Evolutionary conservation across 2,329 filamentous ascomycete species (phyloP), one percentile per base, ranked within the genome.

Genomic region (Clathrospora elynae): DNA sequence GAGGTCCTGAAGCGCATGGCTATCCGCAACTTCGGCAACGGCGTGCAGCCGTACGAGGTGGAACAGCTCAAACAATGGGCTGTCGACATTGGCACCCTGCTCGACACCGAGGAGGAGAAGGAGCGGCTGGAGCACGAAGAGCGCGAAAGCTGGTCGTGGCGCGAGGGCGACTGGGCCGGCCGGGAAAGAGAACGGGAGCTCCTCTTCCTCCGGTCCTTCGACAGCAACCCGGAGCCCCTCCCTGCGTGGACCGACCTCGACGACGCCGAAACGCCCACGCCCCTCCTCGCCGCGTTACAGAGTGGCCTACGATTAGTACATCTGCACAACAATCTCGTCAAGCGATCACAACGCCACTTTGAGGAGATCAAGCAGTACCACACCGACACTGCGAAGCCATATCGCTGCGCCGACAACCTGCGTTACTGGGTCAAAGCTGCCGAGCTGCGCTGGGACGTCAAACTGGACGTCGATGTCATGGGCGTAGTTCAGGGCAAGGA

Each of bases 381-480:
- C 68, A 85, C 84, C n/a, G 90, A 99, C 69, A 92, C 93, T 7
- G 85, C 84, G 47, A 97, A 97, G 72, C 93, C 93, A 0, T 99
- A 99, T 69, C 86, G 93, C 34, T 86, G 86, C 51, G 90, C 91
- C 3, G 93, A 99, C 59, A 99, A 99, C 68, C 78, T 99, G 49
- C 83, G 90, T 26, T 99, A 87, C 76, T 99, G 93, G 92, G 82
- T 88, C 71, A 99, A 99, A 75, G 93, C 92, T 1, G 90, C 91
- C 6, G 91, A 99, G 73, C 78, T 97, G 45, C 84, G 93, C 41
- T 99, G 92, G 85, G 93, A 97, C 71, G 82, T 91, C 25, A 81
- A 87, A 56, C 77, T 97, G 36, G 82, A 86, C 51, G 79, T 96
- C 39, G 90, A 96, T 62, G 89, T 92, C 14, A 85, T 95, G 71